Evolutionary conservation across 1,139 yeast genomes (phyloP).

Genomic region (Dujonia santamariae): DNA sequence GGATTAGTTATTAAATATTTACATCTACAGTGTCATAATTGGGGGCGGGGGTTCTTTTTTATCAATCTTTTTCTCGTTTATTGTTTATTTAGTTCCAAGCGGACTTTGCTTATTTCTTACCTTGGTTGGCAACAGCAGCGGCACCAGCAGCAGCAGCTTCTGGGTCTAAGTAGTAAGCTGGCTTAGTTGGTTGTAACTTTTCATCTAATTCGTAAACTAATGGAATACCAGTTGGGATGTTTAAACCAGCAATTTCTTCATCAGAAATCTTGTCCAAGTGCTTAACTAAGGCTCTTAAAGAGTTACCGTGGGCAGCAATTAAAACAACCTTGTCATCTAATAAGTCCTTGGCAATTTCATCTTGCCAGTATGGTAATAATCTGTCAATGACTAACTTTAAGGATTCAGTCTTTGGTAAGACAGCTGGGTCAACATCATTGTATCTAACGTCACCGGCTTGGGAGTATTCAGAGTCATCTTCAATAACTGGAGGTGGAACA

Average conservation of each 20-base stretch:
- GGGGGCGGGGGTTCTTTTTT: no score
- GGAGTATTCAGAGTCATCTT: conserved; percentile 73
- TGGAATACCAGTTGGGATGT: conserved; percentile 99
- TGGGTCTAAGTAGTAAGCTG: conserved; percentile 96
- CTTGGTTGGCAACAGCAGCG: conserved; percentile 98
- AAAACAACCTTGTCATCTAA: conserved; percentile 85
- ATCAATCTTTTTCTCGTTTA: no score
- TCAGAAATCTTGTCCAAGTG: conserved; percentile 94
- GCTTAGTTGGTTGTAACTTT: conserved; percentile 83
- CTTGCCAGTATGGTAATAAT: conserved; percentile 97
- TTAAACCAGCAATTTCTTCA: conserved; percentile 87
- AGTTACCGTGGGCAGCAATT: conserved; percentile 98
- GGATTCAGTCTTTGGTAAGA: conserved; percentile 92
- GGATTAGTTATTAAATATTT: no score
- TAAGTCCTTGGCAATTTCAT: conserved; percentile 82
- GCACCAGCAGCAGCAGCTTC: conserved; percentile 99
- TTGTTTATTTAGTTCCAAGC: conserved; percentile 29
- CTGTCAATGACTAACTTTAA: conserved; percentile 94
- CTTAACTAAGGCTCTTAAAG: conserved; percentile 94
- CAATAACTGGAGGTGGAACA: conserved; percentile 92
- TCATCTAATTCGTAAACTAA: conserved; percentile 94
- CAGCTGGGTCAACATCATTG: conserved; percentile 76
- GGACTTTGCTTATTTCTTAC: no score
- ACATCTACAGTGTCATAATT: no score
- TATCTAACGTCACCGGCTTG: conserved; percentile 87